These are phyloP conservation scores for Chlorophyllum brunneum DNA, from an alignment of 768 basidiomycete species.

Conservation along the genomic window DNA sequence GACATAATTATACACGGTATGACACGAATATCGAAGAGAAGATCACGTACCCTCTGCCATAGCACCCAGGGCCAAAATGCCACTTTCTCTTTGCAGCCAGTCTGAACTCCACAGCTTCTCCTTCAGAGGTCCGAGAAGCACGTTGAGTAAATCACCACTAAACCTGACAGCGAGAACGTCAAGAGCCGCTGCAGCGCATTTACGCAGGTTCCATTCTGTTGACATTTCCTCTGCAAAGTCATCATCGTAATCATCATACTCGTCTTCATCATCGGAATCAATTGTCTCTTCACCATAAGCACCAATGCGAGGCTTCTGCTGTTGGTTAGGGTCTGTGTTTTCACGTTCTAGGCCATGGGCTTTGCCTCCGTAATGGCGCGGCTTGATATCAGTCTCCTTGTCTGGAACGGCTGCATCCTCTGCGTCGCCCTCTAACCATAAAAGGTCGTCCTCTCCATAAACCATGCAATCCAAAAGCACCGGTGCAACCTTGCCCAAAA, in stretches of 20 bases:
- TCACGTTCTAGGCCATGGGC: slow-evolving; percentile 84
- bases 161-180: slow-evolving; percentile 96
- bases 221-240: slow-evolving; percentile 96
- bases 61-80: slow-evolving; percentile 92
- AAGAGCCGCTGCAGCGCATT: slow-evolving; percentile 95
- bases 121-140: slow-evolving; percentile 86
- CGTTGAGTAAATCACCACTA: slow-evolving; percentile 81
- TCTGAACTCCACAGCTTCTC: slow-evolving; percentile 90
- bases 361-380: slow-evolving; percentile 85
- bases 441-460: slow-evolving; percentile 93
- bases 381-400: slow-evolving; percentile 94
- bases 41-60: slow-evolving; percentile 87
- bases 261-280: slow-evolving; percentile 86
- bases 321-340: slow-evolving; percentile 29
- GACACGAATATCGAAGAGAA: background rate
- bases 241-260: slow-evolving; percentile 82
- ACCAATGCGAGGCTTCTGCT: slow-evolving; percentile 43
- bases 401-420: slow-evolving; percentile 91
- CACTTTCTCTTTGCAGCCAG: slow-evolving; percentile 94
- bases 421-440: slow-evolving; percentile 89
- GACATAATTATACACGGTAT: slow-evolving; percentile 7
- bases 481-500: slow-evolving; percentile 89
- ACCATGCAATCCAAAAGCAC: slow-evolving; percentile 97
- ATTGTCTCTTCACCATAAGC: slow-evolving; percentile 80
- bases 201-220: slow-evolving; percentile 98